Evolutionary conservation across 805 yeast genomes (phyloP), one percentile per base, ranked within the genome.

Genomic region (Lipomyces yamanashiensis): DNA sequence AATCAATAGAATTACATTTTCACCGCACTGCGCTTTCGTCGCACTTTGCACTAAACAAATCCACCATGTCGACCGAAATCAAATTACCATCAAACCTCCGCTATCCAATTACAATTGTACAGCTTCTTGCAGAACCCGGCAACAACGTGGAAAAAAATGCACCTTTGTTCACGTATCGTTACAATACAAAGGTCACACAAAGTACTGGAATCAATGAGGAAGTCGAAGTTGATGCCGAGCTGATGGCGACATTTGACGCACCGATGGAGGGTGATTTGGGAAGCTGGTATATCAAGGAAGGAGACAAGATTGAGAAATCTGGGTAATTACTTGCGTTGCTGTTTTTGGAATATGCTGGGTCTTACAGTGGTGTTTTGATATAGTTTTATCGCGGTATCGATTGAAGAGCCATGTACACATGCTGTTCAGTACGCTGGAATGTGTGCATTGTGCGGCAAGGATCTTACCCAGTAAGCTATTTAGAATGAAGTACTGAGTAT

Each of bases 391-490:
- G 77, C 93, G 13, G 81, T 86, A 36, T 77, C 79, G 47, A 80
- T 93, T 15, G 76, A 79, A 49, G 98, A 96, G 73, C 91, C 96
- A 0, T 95, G 99, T 72, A 82, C 90, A 12, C 99, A 95, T 76
- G 85, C 93, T 1, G 92, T 95, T 34, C 98, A 95, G 70, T 95
- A 88, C 73, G 97, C 96, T 13, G 98, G 98, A 0, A 80, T 93
- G 49, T 93, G 99, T 78, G 98, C 97, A 0, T 76, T 90, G 21
- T 93, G 99, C 75, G 98, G 98, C 6, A 85, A 85, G 62, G 84
- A 89, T 7, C 82, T 95, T 9, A 68, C 71, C 6, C 51, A 41
- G 67, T 66, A 63, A n/a, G 64, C 51, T 21, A 19, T 28, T 28
- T 28, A 28, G 28, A 28, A 28, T 28, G 2, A 28, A 28, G 28